A percentile compares a stretch with the other conserved stretches of the same genome.
These are phyloP conservation scores for Camellia lanceoleosa DNA, from an alignment of 148 eudicot genomes.

Conservation along the genomic window DNA sequence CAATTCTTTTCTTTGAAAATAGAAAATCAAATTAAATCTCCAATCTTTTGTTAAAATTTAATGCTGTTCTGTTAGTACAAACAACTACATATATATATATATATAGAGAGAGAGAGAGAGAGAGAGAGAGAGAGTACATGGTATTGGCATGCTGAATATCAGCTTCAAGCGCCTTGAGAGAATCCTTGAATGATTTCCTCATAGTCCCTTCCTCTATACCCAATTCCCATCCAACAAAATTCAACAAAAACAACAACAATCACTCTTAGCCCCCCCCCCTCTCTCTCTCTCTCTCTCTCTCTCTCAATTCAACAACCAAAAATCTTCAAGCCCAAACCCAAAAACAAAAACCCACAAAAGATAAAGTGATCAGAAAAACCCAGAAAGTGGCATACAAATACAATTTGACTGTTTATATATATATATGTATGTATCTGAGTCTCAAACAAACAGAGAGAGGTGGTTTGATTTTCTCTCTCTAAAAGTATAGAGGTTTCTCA, in stretches of 20 bases:
- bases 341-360: background rate
- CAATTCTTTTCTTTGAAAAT: too few species aligned
- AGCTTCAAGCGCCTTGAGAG: slow-evolving; percentile 77
- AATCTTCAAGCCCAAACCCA: background rate
- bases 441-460: too few species aligned
- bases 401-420: too few species aligned
- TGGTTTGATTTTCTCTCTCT: too few species aligned
- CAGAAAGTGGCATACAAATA: background rate
- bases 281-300: background rate
- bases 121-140: slow-evolving; percentile 32
- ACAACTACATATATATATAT: background rate
- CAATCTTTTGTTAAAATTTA: background rate
- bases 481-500: too few species aligned
- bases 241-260: too few species aligned
- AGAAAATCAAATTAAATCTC: background rate
- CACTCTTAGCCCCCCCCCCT: background rate
- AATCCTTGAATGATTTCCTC: slow-evolving; percentile 64
- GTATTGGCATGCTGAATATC: slow-evolving; percentile 82
- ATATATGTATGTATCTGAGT: too few species aligned
- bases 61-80: too few species aligned
- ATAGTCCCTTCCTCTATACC: slow-evolving; percentile 19
- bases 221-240: slow-evolving; percentile 39
- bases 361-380: background rate
- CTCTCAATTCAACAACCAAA: background rate
- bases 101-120: slow-evolving; percentile 11